Evolutionary conservation across 75 land plant species (phyloP).

Genomic region (Larix kaempferi): DNA sequence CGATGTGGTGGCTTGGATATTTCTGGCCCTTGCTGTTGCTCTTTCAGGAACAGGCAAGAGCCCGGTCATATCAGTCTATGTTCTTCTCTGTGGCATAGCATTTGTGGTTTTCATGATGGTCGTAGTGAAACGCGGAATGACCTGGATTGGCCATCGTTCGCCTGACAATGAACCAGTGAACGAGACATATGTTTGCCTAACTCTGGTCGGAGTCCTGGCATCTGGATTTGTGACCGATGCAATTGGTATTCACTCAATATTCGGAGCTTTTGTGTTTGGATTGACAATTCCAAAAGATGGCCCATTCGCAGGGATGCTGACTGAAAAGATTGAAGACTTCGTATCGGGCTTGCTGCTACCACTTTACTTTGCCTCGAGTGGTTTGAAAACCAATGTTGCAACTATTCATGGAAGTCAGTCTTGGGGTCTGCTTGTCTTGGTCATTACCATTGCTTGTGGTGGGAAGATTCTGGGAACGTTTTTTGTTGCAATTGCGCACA

Average conservation of each 20-base stretch:
- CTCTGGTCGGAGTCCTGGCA: conserved; percentile 42
- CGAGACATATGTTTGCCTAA: conserved; percentile 38
- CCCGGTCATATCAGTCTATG: conserved; percentile 34
- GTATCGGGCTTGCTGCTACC: conserved; percentile 53
- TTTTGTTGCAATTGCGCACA: conserved; percentile 22
- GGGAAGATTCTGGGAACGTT: conserved; percentile 61
- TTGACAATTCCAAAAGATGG: conserved; percentile 54
- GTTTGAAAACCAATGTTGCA: conserved; percentile 56
- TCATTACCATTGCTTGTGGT: conserved; percentile 40
- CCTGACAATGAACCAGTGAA: conserved; percentile 32
- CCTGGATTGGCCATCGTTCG: conserved; percentile 27
- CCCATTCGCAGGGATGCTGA: conserved; percentile 32
- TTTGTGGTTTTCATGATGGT: conserved; percentile 40
- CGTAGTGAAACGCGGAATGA: conserved; percentile 38
- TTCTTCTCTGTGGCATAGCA: conserved; percentile 48
- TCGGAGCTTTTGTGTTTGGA: conserved; percentile 52
- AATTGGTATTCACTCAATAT: conserved; percentile 40
- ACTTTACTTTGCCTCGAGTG: conserved; percentile 61
- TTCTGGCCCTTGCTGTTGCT: conserved; percentile 65
- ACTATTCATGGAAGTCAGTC: conserved; percentile 25
- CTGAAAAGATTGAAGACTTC: conserved; percentile 63
- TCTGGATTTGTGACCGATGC: conserved; percentile 54
- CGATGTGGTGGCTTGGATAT: conserved; percentile 66
- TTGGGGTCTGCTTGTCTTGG: conserved; percentile 47
- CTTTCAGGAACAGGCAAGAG: conserved; percentile 39